Conservation (phyloP, 2,329 filamentous ascomycete species). For the Pseudopithomyces chartarum region DNA sequence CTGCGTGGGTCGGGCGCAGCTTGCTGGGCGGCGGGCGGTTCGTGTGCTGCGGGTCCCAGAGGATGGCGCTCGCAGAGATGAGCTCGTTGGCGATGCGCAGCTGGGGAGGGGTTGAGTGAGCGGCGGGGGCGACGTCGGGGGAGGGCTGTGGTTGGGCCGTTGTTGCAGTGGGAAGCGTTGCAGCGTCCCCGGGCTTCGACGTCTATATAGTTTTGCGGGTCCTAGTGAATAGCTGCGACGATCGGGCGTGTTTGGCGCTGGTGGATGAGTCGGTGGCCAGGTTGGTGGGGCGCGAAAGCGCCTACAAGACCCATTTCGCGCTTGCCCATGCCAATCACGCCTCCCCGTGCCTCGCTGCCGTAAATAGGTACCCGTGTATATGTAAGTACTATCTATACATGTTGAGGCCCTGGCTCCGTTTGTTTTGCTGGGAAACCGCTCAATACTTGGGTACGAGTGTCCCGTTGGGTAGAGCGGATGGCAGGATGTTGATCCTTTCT, state of each 20-base stretch:
- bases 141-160: slow-evolving; percentile 16
- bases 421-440: too few species aligned
- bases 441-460: too few species aligned
- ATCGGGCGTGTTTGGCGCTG: slow-evolving; percentile 6
- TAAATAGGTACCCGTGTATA: too few species aligned
- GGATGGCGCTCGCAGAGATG: slow-evolving; percentile 55
- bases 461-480: too few species aligned
- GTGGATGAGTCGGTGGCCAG: neutral
- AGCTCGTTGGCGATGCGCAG: slow-evolving; percentile 52
- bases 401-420: too few species aligned
- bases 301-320: neutral
- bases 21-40: slow-evolving; percentile 51
- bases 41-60: slow-evolving; percentile 57
- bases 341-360: neutral
- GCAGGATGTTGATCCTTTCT: too few species aligned
- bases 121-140: slow-evolving; percentile 20
- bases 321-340: neutral
- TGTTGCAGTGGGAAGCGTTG: neutral
- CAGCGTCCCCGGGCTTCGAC: slow-evolving; percentile 6
- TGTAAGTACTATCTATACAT: too few species aligned
- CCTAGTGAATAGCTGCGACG: slow-evolving; percentile 1
- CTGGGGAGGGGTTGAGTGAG: slow-evolving; percentile 35
- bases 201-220: slow-evolving; percentile 2
- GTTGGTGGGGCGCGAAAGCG: neutral
- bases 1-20: slow-evolving; percentile 55